Conservation (phyloP, 805 yeast genomes). For the Blastobotrys terrestris region DNA sequence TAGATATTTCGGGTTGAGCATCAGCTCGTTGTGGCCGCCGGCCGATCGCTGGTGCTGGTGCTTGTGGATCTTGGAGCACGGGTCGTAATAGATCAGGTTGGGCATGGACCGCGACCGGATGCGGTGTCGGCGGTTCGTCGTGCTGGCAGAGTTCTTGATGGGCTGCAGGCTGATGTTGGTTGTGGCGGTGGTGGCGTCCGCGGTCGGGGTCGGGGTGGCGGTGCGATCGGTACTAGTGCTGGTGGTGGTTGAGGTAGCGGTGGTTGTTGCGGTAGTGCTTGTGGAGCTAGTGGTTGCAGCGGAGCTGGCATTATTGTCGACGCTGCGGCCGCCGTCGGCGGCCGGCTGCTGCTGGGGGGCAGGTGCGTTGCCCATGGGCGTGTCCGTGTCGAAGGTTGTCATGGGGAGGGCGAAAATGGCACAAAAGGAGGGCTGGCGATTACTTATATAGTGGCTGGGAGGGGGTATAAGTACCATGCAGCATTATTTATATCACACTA, state of each 20-base stretch:
- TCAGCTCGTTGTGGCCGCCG: not conserved
- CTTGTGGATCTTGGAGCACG: conserved; percentile 4
- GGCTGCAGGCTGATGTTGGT: not conserved
- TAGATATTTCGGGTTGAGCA: conserved; percentile 1
- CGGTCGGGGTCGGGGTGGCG: not conserved
- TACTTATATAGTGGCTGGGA: not conserved
- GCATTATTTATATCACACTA: not conserved
- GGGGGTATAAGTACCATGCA: not conserved
- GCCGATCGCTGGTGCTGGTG: conserved; percentile 1
- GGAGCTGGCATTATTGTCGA: no score
- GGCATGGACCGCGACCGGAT: conserved; percentile 20
- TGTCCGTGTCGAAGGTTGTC: not conserved
- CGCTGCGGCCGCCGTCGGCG: not conserved
- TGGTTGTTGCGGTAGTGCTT: not conserved
- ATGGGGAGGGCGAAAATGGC: not conserved
- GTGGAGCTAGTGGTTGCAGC: conserved; percentile 6
- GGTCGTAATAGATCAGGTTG: conserved; percentile 13
- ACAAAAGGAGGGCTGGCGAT: not conserved
- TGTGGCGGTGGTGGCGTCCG: not conserved
- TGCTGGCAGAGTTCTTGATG: not conserved
- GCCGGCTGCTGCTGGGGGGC: no score
- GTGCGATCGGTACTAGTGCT: no score
- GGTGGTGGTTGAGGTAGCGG: conserved; percentile 4
- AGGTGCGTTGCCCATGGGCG: conserved; percentile 2
- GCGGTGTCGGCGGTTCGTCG: conserved; percentile 12